phyloP scores from a whole-genome alignment of 2,329 filamentous ascomycete species.

The Calonectria multiphialidica region DNA sequence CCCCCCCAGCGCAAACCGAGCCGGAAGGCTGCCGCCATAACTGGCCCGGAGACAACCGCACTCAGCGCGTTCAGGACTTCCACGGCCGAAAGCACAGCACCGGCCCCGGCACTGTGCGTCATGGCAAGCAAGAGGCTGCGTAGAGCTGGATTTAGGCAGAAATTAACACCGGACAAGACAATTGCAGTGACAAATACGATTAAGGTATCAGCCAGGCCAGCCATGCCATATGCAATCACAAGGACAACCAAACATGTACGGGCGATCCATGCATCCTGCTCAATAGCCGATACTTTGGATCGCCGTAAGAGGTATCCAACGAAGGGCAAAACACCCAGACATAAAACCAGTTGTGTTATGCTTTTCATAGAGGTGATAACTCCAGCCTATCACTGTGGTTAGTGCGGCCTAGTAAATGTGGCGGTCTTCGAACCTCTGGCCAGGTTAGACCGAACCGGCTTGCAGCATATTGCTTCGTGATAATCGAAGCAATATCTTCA shows the following conservation, averaged over 20 bases:
- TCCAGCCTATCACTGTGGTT: too few relatives aligned
- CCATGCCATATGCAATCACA: constrained; percentile 2
- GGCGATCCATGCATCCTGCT: constrained; percentile 4
- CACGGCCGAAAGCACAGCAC: constrained; percentile 9
- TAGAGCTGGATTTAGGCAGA: constrained; percentile 12
- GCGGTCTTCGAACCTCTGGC: too few relatives aligned
- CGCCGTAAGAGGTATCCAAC: neutral
- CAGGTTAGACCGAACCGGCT: too few relatives aligned
- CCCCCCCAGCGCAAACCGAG: constrained; percentile 4
- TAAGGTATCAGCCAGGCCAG: constrained; percentile 5
- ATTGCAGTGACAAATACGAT: constrained; percentile 3
- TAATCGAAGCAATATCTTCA: too few relatives aligned
- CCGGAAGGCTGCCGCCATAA: constrained; percentile 2
- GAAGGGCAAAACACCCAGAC: constrained; percentile 2
- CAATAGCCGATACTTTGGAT: constrained; percentile 1
- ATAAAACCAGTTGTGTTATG: neutral
- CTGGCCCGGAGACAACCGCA: constrained; percentile 1
- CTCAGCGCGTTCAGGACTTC: constrained; percentile 9
- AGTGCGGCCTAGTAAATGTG: too few relatives aligned
- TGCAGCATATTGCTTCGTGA: too few relatives aligned
- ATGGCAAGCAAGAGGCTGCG: constrained; percentile 8
- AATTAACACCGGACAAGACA: constrained; percentile 1
- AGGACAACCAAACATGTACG: constrained; percentile 9
- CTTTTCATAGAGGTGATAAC: too few relatives aligned
- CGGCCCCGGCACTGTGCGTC: constrained; percentile 4